Evolutionary conservation across 2,329 filamentous ascomycete species (phyloP).

Genomic region (Biscogniauxia mediterranea): DNA sequence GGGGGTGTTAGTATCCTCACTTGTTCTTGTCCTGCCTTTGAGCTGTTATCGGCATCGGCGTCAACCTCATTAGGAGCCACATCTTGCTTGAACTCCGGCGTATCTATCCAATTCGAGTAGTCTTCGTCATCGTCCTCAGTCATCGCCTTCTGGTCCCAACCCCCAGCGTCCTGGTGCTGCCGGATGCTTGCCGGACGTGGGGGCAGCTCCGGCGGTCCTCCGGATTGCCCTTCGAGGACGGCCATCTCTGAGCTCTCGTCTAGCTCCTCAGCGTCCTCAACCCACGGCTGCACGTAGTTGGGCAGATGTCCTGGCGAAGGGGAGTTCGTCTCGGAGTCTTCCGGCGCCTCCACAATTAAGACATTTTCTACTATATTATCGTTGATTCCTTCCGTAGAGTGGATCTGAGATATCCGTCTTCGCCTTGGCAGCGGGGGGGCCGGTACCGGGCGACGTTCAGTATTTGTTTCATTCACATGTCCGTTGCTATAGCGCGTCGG

Average conservation of each 20-base stretch:
- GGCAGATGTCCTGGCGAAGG: slow-evolving; percentile 19
- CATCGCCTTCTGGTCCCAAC: not conserved
- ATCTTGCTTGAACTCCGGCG: slow-evolving; percentile 23
- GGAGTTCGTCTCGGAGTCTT: slow-evolving; percentile 32
- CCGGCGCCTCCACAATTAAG: slow-evolving; percentile 32
- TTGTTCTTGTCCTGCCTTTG: not conserved
- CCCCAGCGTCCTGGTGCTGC: not conserved
- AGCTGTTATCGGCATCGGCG: too few relatives aligned
- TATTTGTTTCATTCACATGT: slow-evolving; percentile 21
- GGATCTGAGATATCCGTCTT: slow-evolving; percentile 31
- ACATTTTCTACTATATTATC: slow-evolving; percentile 30
- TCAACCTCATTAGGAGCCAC: not conserved
- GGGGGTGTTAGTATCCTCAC: not conserved
- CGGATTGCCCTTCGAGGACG: slow-evolving; percentile 7
- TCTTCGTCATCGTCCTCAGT: slow-evolving; percentile 19
- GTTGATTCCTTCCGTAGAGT: slow-evolving; percentile 7
- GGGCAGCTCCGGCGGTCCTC: not conserved
- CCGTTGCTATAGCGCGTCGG: slow-evolving; percentile 21
- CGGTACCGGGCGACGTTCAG: slow-evolving; percentile 28
- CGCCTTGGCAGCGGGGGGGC: slow-evolving; percentile 31
- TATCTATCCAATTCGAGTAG: slow-evolving; percentile 33
- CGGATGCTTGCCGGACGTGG: not conserved
- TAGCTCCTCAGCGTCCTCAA: slow-evolving; percentile 28
- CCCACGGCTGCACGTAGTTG: slow-evolving; percentile 28
- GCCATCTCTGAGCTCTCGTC: slow-evolving; percentile 13